These are phyloP conservation scores for Magnaporthales sp. DNA, from an alignment of 2,329 filamentous ascomycete genomes.

Conservation along the genomic window DNA sequence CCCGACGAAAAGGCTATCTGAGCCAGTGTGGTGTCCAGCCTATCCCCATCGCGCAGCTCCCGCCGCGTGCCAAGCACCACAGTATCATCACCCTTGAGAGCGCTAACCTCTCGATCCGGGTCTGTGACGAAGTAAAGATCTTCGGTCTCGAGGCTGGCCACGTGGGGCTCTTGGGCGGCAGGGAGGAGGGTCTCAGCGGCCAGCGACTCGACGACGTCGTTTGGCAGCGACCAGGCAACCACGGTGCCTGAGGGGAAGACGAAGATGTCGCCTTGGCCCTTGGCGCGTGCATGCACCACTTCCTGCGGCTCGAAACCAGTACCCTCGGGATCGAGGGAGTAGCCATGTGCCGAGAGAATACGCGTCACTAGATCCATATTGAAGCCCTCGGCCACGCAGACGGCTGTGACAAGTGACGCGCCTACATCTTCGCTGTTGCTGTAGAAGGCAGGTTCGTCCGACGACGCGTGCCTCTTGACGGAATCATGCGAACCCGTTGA, in stretches of 20 bases:
- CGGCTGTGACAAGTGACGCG: constrained; percentile 43
- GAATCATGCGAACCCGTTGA: constrained; percentile 10
- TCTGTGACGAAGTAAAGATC: constrained; percentile 84
- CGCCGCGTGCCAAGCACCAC: constrained; percentile 77
- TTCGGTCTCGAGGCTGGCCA: constrained; percentile 69
- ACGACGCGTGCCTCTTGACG: not conserved
- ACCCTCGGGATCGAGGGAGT: constrained; percentile 51
- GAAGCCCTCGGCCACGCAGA: constrained; percentile 56
- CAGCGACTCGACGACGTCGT: constrained; percentile 60
- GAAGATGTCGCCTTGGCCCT: constrained; percentile 76
- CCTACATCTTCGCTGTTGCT: constrained; percentile 16
- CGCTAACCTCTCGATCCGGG: constrained; percentile 60
- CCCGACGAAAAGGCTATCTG: constrained; percentile 97
- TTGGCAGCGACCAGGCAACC: constrained; percentile 82
- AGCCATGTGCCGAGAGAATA: constrained; percentile 49
- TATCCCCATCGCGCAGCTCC: constrained; percentile 34
- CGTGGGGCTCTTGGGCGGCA: constrained; percentile 68
- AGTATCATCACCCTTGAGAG: constrained; percentile 80
- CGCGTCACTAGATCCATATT: constrained; percentile 52
- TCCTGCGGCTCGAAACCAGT: constrained; percentile 53
- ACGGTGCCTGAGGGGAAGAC: constrained; percentile 92
- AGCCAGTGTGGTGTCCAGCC: constrained; percentile 60
- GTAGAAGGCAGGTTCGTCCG: not conserved
- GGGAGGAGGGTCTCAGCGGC: constrained; percentile 65
- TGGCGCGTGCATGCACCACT: constrained; percentile 53